Evolutionary conservation across 148 eudicot species (phyloP), one percentile per base, ranked within the genome.

Genomic region (Persicaria maculosa): DNA sequence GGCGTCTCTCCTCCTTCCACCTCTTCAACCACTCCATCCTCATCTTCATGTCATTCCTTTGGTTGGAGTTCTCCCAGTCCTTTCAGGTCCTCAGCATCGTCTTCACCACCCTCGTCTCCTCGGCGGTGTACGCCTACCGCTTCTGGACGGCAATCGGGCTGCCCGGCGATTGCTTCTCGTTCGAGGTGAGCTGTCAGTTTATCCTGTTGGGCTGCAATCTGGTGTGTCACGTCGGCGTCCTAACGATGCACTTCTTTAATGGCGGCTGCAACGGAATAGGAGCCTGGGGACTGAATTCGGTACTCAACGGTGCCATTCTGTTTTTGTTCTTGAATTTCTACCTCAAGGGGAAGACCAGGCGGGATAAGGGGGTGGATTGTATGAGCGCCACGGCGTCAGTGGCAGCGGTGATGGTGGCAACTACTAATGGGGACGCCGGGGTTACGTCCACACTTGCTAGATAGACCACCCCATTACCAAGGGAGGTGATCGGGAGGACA

Each of bases 191-290:
- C 14, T 94, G 98, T 50, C 96, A 89, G 55, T 76, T 94, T 5
- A 75, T 86, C 4, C 55, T 91, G 5, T 61, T 93, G n/a, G 81
- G 84, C 0, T 86, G 89, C 69, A 91, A 90, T 67, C 8, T 90
- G 10, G 1, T 85, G 4, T 88, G 89, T 47, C 97, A 91, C 50
- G 44, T 91, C 0, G 97, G 88, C 0, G 98, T 94, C 0, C 77
- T 94, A 2, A 8, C 86, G n/a, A 55, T 94, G 65, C 96, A 94
- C 48, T 78, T 91, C 0, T 54, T 79, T 5, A 87, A 85, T 44
- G 98, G 98, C 0, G 97, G 98, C 1, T 94, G 98, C 22, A 94
- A 94, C 50, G 98, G 96, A 1, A 87, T 94, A 43, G 93, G 90
- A 0, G 97, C 98, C 1, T 94, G 96, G 98, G 78, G 83, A 0